Evolutionary conservation across 139 green algal species (phyloP).

Genomic region (Picochlorum sp.): DNA sequence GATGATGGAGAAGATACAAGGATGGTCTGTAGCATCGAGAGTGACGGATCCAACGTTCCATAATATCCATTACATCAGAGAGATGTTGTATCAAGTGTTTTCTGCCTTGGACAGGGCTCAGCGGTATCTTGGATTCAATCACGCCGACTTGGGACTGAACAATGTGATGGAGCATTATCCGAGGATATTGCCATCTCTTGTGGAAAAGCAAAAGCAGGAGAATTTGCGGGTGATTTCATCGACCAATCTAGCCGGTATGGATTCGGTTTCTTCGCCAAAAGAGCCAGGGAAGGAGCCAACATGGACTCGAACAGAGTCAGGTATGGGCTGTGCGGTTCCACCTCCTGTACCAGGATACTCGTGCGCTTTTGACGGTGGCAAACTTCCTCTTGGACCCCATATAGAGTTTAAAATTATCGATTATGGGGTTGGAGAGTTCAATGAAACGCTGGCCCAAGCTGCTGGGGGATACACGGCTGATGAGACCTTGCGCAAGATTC

Average conservation of each 20-base stretch:
- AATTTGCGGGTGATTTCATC: background rate
- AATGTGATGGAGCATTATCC: conserved; percentile 34
- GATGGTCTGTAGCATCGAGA: conserved; percentile 17
- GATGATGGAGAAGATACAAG: conserved; percentile 28
- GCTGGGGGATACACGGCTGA: conserved; percentile 7
- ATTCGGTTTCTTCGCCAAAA: background rate
- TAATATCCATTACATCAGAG: conserved; percentile 32
- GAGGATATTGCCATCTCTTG: background rate
- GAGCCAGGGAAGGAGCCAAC: background rate
- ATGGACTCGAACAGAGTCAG: background rate
- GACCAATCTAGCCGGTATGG: background rate
- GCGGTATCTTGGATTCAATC: conserved; percentile 31
- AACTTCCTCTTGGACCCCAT: conserved; percentile 20
- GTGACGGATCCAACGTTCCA: conserved; percentile 22
- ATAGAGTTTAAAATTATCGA: conserved; percentile 26
- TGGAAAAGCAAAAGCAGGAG: background rate
- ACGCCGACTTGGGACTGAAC: conserved; percentile 31
- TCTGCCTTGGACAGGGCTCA: conserved; percentile 27
- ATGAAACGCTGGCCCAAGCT: conserved; percentile 9
- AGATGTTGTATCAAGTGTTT: conserved; percentile 37
- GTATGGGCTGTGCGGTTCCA: background rate
- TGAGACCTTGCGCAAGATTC: background rate
- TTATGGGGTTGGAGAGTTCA: conserved; percentile 12
- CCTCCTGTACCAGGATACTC: conserved; percentile 10
- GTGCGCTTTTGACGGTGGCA: conserved; percentile 11